These are phyloP conservation scores for Dendrobium catenatum DNA, from an alignment of 106 monocot species.

Conservation along the genomic window DNA sequence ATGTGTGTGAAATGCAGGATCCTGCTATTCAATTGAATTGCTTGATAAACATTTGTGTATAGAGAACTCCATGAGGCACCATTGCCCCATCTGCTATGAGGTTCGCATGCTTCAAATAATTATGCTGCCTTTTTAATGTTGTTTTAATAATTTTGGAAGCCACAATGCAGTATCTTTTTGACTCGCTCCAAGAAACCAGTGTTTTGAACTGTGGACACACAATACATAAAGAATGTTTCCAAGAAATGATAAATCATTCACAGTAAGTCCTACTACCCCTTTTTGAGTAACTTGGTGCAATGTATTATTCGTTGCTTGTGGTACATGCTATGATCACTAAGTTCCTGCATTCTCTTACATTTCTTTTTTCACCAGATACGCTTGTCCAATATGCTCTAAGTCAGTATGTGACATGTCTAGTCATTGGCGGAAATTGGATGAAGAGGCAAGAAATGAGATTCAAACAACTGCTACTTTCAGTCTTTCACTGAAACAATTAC, in stretches of 20 bases:
- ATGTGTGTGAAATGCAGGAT: conserved; percentile 30
- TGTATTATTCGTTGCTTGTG: not conserved
- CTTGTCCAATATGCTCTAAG: conserved; percentile 76
- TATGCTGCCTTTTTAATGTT: conserved; percentile 5
- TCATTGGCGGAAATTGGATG: conserved; percentile 49
- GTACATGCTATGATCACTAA: not conserved
- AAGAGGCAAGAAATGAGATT: conserved; percentile 38
- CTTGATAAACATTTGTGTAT: conserved; percentile 62
- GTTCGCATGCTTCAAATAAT: conserved; percentile 19
- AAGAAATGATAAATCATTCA: conserved; percentile 69
- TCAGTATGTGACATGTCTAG: conserved; percentile 60
- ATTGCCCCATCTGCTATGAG: conserved; percentile 88
- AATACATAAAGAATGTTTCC: conserved; percentile 56
- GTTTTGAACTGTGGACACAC: conserved; percentile 92
- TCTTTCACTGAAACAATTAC: not conserved
- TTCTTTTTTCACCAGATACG: conserved; percentile 31
- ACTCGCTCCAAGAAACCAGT: conserved; percentile 64
- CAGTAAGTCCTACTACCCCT: conserved; percentile 33
- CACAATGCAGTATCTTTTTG: conserved; percentile 84
- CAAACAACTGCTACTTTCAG: not conserved
- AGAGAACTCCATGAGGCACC: conserved; percentile 75
- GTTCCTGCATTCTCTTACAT: not conserved
- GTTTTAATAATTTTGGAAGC: conserved; percentile 10
- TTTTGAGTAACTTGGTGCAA: not conserved
- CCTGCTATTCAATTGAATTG: conserved; percentile 48